Conservation (phyloP, 2,329 filamentous ascomycete species). For the Ophiostoma ulmi region DNA sequence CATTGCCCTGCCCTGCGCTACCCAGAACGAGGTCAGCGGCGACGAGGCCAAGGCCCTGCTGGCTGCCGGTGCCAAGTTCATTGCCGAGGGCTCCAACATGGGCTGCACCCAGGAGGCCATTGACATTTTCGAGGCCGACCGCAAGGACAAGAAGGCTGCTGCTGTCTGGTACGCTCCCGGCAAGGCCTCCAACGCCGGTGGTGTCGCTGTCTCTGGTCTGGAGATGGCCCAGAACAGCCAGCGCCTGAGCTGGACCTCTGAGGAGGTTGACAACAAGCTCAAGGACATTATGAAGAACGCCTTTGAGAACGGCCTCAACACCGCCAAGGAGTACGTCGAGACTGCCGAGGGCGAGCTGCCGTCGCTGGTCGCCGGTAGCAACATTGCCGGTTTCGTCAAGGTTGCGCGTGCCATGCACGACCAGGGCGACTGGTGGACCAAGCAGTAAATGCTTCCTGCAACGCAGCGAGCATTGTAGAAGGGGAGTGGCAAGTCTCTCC, state of each 20-base stretch:
- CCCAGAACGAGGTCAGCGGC: conserved; percentile 93
- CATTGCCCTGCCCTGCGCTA: conserved; percentile 85
- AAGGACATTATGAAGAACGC: conserved; percentile 92
- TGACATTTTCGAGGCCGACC: conserved; percentile 78
- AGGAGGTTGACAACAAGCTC: conserved; percentile 87
- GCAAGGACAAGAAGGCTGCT: conserved; percentile 59
- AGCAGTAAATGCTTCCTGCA: conserved; percentile 23
- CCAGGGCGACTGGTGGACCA: conserved; percentile 85
- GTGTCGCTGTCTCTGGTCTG: conserved; percentile 92
- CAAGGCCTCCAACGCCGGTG: conserved; percentile 95
- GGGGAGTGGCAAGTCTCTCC: too few relatives aligned
- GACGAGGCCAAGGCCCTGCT: conserved; percentile 85
- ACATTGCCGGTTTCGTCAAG: conserved; percentile 98
- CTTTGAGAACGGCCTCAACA: conserved; percentile 84
- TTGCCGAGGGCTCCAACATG: conserved; percentile 98
- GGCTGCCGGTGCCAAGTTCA: conserved; percentile 69
- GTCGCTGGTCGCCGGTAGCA: conserved; percentile 84
- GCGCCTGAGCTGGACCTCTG: conserved; percentile 75
- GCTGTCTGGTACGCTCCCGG: conserved; percentile 95
- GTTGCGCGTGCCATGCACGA: conserved; percentile 91
- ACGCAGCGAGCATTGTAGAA: neutral
- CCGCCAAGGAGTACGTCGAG: conserved; percentile 81
- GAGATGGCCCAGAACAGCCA: conserved; percentile 98
- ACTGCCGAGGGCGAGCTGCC: conserved; percentile 77
- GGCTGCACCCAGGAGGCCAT: conserved; percentile 95